These are phyloP conservation scores for Penicillium sp. DNA, from an alignment of 2,329 filamentous ascomycete species.

Conservation along the genomic window DNA sequence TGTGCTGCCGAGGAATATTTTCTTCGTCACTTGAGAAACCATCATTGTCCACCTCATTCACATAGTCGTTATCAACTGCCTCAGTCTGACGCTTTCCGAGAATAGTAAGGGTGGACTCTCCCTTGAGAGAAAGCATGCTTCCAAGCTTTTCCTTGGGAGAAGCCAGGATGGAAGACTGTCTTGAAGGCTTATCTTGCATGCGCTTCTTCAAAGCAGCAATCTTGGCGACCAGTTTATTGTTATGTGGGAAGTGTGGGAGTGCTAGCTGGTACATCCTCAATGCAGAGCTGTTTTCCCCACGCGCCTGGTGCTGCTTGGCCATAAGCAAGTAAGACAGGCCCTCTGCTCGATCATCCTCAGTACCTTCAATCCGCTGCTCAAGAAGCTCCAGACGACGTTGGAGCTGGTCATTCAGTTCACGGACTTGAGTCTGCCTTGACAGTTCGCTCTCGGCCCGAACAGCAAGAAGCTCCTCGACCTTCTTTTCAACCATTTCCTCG, in stretches of 20 bases:
- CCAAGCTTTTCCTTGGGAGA: slow-evolving; percentile 27
- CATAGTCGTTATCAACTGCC: slow-evolving; percentile 35
- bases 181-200: slow-evolving; percentile 34
- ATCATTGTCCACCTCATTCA: slow-evolving; percentile 20
- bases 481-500: slow-evolving; percentile 87
- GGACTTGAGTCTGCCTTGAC: slow-evolving; percentile 43
- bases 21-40: slow-evolving; percentile 35
- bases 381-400: slow-evolving; percentile 79
- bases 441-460: slow-evolving; percentile 65
- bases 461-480: slow-evolving; percentile 84
- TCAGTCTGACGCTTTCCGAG: slow-evolving; percentile 31
- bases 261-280: slow-evolving; percentile 85
- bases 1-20: slow-evolving; percentile 24
- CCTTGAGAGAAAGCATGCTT: slow-evolving; percentile 36
- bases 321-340: slow-evolving; percentile 84
- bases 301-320: slow-evolving; percentile 84
- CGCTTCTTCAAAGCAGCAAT: slow-evolving; percentile 56
- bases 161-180: slow-evolving; percentile 14
- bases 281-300: slow-evolving; percentile 74
- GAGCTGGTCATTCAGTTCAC: slow-evolving; percentile 70
- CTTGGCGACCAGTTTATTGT: slow-evolving; percentile 68
- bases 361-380: slow-evolving; percentile 78
- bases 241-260: slow-evolving; percentile 79
- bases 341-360: slow-evolving; percentile 74
- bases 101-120: slow-evolving; percentile 22